These are phyloP conservation scores for Abrus precatorius DNA, from an alignment of 306 rosid species.

Conservation along the genomic window DNA sequence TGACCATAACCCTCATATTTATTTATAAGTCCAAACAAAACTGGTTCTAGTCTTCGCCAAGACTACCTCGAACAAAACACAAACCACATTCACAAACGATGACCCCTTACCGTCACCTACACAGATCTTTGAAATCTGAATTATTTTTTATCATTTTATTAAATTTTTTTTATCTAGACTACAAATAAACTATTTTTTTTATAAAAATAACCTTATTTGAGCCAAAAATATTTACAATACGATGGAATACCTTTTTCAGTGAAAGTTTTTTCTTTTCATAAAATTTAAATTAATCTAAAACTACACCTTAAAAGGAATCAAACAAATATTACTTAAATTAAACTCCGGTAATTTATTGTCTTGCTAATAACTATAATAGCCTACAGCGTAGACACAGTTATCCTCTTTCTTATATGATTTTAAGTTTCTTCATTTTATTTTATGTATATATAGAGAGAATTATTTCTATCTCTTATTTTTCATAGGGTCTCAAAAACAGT, in stretches of 20 bases:
- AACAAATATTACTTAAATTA: too few species aligned
- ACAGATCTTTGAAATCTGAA: neutral
- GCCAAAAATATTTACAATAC: too few species aligned
- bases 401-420: neutral
- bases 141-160: neutral
- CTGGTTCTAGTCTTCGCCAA: constrained; percentile 46
- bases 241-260: too few species aligned
- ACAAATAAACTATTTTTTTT: too few species aligned
- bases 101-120: constrained; percentile 23
- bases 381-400: neutral
- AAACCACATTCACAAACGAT: constrained; percentile 41
- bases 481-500: too few species aligned
- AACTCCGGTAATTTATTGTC: too few species aligned
- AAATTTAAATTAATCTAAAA: too few species aligned
- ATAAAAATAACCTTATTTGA: too few species aligned
- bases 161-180: neutral
- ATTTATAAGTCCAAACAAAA: neutral
- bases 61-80: constrained; percentile 24
- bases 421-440: neutral
- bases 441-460: too few species aligned
- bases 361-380: neutral
- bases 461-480: too few species aligned
- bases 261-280: too few species aligned
- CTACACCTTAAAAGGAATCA: too few species aligned
- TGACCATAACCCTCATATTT: constrained; percentile 4